These are phyloP conservation scores for Abortiporus biennis DNA, from an alignment of 1,284 basidiomycete species.

Conservation along the genomic window DNA sequence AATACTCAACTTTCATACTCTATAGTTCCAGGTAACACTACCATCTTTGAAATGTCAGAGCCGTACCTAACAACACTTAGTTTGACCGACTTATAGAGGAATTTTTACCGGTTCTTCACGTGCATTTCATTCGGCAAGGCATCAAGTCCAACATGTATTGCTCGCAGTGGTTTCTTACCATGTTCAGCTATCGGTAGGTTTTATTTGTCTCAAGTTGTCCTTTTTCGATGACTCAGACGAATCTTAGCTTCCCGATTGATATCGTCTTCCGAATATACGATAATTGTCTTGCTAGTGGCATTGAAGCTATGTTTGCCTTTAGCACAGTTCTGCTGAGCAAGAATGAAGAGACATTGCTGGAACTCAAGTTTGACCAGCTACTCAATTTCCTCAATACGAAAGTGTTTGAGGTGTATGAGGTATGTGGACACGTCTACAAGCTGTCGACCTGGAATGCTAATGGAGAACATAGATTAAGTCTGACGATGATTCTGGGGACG, in stretches of 20 bases:
- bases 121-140: constrained; percentile 90
- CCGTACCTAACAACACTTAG: constrained; percentile 29
- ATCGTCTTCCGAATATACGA: constrained; percentile 95
- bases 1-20: background rate
- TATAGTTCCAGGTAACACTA: constrained; percentile 45
- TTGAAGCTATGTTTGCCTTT: constrained; percentile 96
- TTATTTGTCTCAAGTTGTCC: background rate
- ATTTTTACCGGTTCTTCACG: constrained; percentile 81
- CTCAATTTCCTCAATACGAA: constrained; percentile 74
- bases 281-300: constrained; percentile 91
- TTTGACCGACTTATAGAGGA: constrained; percentile 96
- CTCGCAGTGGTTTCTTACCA: constrained; percentile 96
- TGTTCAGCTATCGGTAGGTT: constrained; percentile 89
- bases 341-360: constrained; percentile 77
- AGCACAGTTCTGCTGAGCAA: constrained; percentile 83
- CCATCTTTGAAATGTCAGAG: background rate
- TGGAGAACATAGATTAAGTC: constrained; percentile 21
- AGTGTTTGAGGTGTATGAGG: constrained; percentile 81
- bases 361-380: constrained; percentile 86
- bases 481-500: constrained; percentile 20
- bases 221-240: background rate
- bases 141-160: constrained; percentile 96
- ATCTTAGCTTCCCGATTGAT: constrained; percentile 82
- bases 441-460: background rate
- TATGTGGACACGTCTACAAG: constrained; percentile 19